Evolutionary conservation across 805 yeast genomes (phyloP), one percentile per base, ranked within the genome.

Genomic region (Kazachstania taianensis): DNA sequence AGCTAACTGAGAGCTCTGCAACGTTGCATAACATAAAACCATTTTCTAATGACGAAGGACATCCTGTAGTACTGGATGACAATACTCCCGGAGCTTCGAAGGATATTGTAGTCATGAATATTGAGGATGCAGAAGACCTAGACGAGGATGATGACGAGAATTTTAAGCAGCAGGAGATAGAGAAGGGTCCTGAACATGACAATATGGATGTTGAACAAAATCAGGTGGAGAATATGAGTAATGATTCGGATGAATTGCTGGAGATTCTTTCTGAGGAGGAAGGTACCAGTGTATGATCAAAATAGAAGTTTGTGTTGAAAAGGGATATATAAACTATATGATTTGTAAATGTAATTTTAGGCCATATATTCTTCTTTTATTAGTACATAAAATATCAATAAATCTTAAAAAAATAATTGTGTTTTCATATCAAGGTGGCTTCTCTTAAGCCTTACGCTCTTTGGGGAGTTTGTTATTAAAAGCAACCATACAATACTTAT

Each of bases 11-110:
- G 25, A 53, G 54, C 30, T 36, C 42, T 20, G 62, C 61, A 2
- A 52, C 58, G 7, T 41, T 59, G 12, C 33, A 41, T 4, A 54
- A 55, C 26, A 49, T 55, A 5, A 41, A 41, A 22, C 60, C 59
- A 1, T 59, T 57, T 36, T 43, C 53, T 13, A 59, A 59, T 25
- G 53, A 55, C 34, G 46, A 50, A 28, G 41, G 47, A 7, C 48
- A 57, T 39, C 63, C 63, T 2, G 41, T 59, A 5, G 38, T 57
- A 1, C 32, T 59, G 2, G 63, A 59, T 33, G 62, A 57, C 24
- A 38, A 33, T 19, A 42, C 33, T 7, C 14, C 20, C 16, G 18
- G 36, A 6, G 37, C 26, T 15, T 18, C 30, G 2, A 36, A 35
- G 20, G 50, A 50, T 19, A 44, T 42, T 2, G 40, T 50, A 5